Percentiles rank a stretch among this genome's conserved stretches.
Evolutionary conservation across 257 asterid species (phyloP).

Genomic region (Eucommia ulmoides): DNA sequence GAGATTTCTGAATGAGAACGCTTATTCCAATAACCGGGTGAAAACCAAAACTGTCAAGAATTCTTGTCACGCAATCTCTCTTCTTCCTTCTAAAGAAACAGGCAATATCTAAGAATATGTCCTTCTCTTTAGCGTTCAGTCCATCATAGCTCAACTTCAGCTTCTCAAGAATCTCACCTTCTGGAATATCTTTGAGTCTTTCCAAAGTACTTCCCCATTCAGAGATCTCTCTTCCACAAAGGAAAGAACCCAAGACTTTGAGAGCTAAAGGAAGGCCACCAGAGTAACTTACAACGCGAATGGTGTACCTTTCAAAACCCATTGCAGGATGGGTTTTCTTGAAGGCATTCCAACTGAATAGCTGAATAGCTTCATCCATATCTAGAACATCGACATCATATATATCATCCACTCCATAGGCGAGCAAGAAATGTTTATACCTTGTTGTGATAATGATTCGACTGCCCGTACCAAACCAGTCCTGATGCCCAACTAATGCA

Average conservation of each 20-base stretch:
- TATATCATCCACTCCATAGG: conserved; percentile 3
- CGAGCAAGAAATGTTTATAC: conserved; percentile 2
- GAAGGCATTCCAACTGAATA: conserved; percentile 6
- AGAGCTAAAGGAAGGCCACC: too few relatives aligned
- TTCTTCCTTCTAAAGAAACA: conserved; percentile 6
- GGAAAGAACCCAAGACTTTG: conserved; percentile 5
- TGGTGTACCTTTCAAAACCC: not conserved
- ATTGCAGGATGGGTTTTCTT: not conserved
- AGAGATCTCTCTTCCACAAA: conserved; percentile 1
- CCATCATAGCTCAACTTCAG: conserved; percentile 6
- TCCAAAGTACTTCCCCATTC: conserved; percentile 9
- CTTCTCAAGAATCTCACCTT: not conserved
- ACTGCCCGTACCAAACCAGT: conserved; percentile 15
- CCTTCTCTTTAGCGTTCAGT: not conserved
- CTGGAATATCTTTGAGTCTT: conserved; percentile 1
- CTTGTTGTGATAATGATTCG: conserved; percentile 12
- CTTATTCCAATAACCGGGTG: not conserved
- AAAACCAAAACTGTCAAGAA: not conserved
- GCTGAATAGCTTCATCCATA: not conserved
- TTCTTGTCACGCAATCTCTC: not conserved
- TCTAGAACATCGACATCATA: not conserved
- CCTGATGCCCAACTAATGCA: conserved; percentile 1
- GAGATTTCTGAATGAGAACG: not conserved
- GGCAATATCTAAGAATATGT: conserved; percentile 5
- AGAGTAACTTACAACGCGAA: not conserved